Conservation (phyloP, 768 basidiomycete genomes). For the Chalciporus piperatus region DNA sequence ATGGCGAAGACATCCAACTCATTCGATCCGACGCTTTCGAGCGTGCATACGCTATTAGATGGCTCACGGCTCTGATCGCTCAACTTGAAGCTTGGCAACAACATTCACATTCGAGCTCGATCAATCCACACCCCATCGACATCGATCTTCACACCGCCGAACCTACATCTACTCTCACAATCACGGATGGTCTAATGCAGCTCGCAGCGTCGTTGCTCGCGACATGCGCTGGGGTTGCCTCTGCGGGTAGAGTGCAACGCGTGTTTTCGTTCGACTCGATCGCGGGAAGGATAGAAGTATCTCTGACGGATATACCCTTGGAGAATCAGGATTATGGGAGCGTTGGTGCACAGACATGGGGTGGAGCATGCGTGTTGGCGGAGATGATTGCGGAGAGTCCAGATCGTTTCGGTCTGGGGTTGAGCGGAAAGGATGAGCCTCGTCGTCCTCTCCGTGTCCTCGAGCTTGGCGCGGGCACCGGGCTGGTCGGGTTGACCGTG, state of each 20-base stretch:
- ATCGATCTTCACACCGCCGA: neutral
- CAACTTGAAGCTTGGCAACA: conserved; percentile 26
- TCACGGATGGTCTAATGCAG: conserved; percentile 41
- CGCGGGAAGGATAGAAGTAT: conserved; percentile 32
- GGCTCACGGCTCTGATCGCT: conserved; percentile 67
- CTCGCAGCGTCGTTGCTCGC: conserved; percentile 64
- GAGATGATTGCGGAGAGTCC: conserved; percentile 67
- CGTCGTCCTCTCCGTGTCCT: conserved; percentile 37
- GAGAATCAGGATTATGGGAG: conserved; percentile 67
- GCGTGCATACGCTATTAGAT: conserved; percentile 62
- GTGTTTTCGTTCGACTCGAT: conserved; percentile 43
- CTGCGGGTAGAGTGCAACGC: conserved; percentile 57
- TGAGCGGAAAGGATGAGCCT: neutral
- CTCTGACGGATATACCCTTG: conserved; percentile 65
- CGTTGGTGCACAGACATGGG: conserved; percentile 89
- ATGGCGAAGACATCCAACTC: conserved; percentile 22
- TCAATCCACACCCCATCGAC: neutral
- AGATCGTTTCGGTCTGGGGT: conserved; percentile 42
- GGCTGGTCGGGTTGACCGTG: conserved; percentile 45
- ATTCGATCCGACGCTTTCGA: conserved; percentile 65
- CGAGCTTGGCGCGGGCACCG: conserved; percentile 59
- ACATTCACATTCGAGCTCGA: neutral
- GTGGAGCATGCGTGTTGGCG: conserved; percentile 76
- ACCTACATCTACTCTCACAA: neutral
- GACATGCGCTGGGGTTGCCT: conserved; percentile 58